Percentiles rank a stretch among this genome's conserved stretches.
phyloP scores from a whole-genome alignment of 2,329 filamentous ascomycete genomes.

The Neonectria sp. region DNA sequence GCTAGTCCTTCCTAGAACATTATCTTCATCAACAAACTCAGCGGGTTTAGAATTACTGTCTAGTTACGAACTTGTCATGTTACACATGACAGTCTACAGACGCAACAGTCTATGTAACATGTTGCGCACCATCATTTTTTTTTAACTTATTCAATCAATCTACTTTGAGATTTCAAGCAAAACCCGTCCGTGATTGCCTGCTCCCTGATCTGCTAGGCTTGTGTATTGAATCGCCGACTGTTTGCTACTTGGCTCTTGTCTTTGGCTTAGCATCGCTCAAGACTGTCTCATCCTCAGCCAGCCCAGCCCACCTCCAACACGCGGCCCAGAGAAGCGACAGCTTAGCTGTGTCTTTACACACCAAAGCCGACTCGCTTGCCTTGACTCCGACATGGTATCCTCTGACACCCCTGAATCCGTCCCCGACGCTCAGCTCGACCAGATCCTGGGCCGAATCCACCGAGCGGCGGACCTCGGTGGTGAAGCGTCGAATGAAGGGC shows the following conservation, averaged over 20 bases:
- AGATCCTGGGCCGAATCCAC: conserved; percentile 36
- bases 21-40: conserved; percentile 18
- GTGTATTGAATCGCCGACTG: background rate
- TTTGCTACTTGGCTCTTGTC: background rate
- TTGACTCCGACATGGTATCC: conserved; percentile 34
- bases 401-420: background rate
- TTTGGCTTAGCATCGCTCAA: conserved; percentile 15
- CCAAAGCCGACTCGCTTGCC: background rate
- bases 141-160: conserved; percentile 17
- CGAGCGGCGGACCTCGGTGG: conserved; percentile 26
- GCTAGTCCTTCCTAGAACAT: conserved; percentile 18
- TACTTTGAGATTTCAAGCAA: conserved; percentile 3
- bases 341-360: conserved; percentile 14
- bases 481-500: conserved; percentile 28
- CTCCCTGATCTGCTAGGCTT: background rate
- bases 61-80: conserved; percentile 30
- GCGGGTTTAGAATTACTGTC: conserved; percentile 25
- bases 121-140: conserved; percentile 19
- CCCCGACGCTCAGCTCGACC: conserved; percentile 30
- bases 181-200: background rate
- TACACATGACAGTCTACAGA: conserved; percentile 21
- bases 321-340: conserved; percentile 30
- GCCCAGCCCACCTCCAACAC: conserved; percentile 38
- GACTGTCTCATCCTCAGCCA: conserved; percentile 32
- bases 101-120: conserved; percentile 20